Percentiles rank a stretch among this genome's conserved stretches.
These are phyloP conservation scores for Fusarium hainanense DNA, from an alignment of 2,329 filamentous ascomycete species.

Conservation along the genomic window DNA sequence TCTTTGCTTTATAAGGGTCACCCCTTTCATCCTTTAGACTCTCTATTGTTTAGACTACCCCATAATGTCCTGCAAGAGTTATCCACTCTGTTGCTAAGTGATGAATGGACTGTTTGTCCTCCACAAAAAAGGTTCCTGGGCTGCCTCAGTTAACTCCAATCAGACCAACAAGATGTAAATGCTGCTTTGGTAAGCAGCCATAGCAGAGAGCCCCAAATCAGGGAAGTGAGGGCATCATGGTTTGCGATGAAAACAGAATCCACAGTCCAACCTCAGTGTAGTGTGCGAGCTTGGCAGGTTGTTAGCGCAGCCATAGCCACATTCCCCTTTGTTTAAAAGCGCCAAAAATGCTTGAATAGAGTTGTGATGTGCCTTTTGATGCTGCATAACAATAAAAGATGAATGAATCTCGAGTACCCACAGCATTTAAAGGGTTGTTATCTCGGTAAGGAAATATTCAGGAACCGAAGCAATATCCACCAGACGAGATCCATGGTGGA, in stretches of 20 bases:
- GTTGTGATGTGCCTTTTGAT: not conserved
- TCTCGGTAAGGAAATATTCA: not conserved
- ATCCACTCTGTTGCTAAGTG: conserved; percentile 5
- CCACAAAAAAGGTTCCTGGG: conserved; percentile 20
- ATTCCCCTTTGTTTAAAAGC: conserved; percentile 12
- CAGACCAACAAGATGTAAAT: conserved; percentile 9
- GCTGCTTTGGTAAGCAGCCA: conserved; percentile 29
- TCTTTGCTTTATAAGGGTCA: conserved; percentile 1
- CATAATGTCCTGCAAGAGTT: not conserved
- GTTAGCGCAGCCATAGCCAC: not conserved
- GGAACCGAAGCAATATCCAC: not conserved
- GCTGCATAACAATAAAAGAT: not conserved
- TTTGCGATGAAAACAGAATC: not conserved
- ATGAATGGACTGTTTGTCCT: not conserved
- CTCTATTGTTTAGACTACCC: not conserved
- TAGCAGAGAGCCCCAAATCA: not conserved
- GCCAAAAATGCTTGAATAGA: not conserved
- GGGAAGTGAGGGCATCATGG: conserved; percentile 22
- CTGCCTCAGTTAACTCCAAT: not conserved
- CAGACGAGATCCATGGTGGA: not conserved
- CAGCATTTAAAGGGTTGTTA: not conserved
- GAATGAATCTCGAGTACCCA: not conserved
- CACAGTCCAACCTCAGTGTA: not conserved
- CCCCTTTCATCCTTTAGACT: not conserved
- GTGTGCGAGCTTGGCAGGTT: not conserved